Conservation (phyloP, 495 filamentous ascomycete species). For the Sordaria brevicollis region DNA sequence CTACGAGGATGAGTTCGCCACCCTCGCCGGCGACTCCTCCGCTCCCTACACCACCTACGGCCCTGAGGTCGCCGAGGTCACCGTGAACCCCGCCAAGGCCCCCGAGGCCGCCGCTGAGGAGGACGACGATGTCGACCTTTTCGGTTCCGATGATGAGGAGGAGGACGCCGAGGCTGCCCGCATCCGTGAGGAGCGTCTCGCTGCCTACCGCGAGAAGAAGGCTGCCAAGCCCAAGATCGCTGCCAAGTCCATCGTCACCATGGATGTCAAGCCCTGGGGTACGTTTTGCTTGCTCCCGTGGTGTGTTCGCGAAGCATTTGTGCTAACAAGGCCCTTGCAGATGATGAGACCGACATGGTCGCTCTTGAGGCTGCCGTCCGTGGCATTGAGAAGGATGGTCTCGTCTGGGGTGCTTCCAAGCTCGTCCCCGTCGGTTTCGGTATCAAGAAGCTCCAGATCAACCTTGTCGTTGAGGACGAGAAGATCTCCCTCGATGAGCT, state of each 20-base stretch:
- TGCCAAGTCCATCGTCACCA: constrained; percentile 89
- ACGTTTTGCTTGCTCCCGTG: constrained; percentile 26
- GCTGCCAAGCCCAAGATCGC: constrained; percentile 77
- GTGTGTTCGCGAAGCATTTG: not conserved
- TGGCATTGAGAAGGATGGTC: constrained; percentile 81
- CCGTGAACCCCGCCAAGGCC: constrained; percentile 79
- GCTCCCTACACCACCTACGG: constrained; percentile 84
- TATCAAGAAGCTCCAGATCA: constrained; percentile 99
- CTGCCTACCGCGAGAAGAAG: constrained; percentile 96
- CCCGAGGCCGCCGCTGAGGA: constrained; percentile 43
- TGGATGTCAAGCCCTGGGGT: constrained; percentile 99
- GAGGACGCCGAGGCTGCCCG: constrained; percentile 78
- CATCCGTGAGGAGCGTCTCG: constrained; percentile 78
- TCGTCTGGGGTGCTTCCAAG: constrained; percentile 92
- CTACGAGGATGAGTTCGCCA: constrained; percentile 82
- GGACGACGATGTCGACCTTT: constrained; percentile 82
- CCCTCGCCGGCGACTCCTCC: constrained; percentile 83
- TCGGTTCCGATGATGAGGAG: constrained; percentile 83
- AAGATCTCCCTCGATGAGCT: constrained; percentile 86
- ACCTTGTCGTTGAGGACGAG: constrained; percentile 92
- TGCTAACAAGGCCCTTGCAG: constrained; percentile 26
- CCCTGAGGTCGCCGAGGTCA: constrained; percentile 64
- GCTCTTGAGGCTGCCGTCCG: constrained; percentile 75
- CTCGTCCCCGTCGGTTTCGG: constrained; percentile 85
- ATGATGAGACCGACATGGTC: constrained; percentile 88